Evolutionary conservation across 306 rosid genomes (phyloP), one percentile per base, ranked within the genome.

Genomic region (Acacia acuminata): DNA sequence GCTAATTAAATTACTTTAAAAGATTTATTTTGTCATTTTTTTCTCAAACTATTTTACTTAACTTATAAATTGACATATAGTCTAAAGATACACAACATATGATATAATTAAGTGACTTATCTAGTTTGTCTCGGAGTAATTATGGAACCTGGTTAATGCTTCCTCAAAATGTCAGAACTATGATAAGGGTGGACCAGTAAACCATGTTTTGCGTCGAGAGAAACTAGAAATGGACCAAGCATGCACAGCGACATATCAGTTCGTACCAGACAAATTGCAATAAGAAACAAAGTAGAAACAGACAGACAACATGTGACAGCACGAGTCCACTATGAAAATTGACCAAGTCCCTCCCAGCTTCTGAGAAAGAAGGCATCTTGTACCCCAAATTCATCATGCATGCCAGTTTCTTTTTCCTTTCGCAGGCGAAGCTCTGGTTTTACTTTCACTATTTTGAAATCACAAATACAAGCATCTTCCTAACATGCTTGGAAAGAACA

Each of bases 301-400:
- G 84, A 84, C 91, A 80, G 81, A 77, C 63, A 80, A 71, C 76
- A 63, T 84, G 63, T 66, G 77, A 71, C 42, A 66, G 47, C 77
- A 61, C 38, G 83, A 78, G 77, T 80, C 90, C 84, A 86, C 65
- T 55, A 80, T 53, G 64, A 73, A 38, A 75, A 77, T 83, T 42
- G 82, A 71, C 71, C 30, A 81, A 81, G 85, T 50, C 60, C 80
- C 60, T 77, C 61, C 73, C 17, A 66, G 68, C 83, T 77, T 63
- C 40, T 27, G 36, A 63, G 69, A 65, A 78, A 17, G 22, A 77
- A 30, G 75, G 17, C 58, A 82, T 34, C 36, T 16, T 50, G 64
- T 40, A 73, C 77, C 64, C 30, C 11, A 38, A 50, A 30, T 12
- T 50, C 65, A 27, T 50, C 40, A 5, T 16, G 20, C 8, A 43